phyloP scores from a whole-genome alignment of 768 basidiomycete species.

The Ramaria rubella region DNA sequence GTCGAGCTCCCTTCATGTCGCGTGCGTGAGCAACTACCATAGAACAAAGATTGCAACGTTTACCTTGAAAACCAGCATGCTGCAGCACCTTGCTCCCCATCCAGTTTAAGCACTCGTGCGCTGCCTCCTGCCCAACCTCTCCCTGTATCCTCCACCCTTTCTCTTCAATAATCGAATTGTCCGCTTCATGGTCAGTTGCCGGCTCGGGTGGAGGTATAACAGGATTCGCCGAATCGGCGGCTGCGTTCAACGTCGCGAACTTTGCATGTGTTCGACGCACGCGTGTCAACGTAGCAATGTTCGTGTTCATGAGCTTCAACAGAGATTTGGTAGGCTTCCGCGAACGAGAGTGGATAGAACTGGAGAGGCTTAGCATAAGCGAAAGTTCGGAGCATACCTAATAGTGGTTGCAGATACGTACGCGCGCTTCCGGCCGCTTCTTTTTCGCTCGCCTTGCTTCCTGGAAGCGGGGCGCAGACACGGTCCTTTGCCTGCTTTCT shows the following conservation, averaged over 20 bases:
- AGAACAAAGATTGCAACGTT: conserved; percentile 17
- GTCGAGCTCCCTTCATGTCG: conserved; percentile 58
- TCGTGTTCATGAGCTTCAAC: conserved; percentile 65
- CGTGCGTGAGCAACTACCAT: neutral
- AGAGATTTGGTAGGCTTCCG: conserved; percentile 35
- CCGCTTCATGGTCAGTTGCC: conserved; percentile 10
- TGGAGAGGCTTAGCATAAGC: neutral
- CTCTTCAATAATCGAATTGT: conserved; percentile 17
- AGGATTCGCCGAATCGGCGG: conserved; percentile 3
- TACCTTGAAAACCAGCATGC: conserved; percentile 90
- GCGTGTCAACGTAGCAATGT: conserved; percentile 67
- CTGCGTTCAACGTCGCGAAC: conserved; percentile 48
- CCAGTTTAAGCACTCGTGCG: conserved; percentile 63
- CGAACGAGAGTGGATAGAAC: conserved; percentile 4
- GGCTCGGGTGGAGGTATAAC: conserved; percentile 3
- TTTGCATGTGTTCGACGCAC: conserved; percentile 68
- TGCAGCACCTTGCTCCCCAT: conserved; percentile 73
- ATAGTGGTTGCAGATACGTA: neutral
- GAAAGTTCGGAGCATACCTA: neutral
- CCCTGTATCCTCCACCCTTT: conserved; percentile 18
- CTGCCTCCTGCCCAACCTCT: conserved; percentile 27
- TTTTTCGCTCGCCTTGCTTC: neutral
- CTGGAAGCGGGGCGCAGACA: neutral
- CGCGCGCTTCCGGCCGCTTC: neutral
- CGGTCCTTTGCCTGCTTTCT: conserved; percentile 16